Percentiles rank a stretch among this genome's conserved stretches.
Conservation (phyloP, 78 protist species). For the slime mould (Dictyostelium discoideum) region DNA sequence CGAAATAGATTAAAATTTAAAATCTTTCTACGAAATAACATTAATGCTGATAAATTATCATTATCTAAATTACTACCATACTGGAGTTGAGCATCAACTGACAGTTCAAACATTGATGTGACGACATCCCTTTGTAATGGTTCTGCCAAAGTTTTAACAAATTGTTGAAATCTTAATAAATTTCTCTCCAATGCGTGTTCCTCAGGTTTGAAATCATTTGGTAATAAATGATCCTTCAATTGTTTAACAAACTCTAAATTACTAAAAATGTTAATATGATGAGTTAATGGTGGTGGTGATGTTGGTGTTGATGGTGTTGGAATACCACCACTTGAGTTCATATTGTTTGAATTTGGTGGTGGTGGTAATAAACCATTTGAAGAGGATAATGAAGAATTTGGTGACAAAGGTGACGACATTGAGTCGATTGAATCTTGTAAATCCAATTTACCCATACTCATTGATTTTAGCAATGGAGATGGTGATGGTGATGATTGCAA, state of each 20-base stretch:
- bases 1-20: slow-evolving; percentile 36
- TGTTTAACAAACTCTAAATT: slow-evolving; percentile 30
- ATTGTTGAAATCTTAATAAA: not conserved
- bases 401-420: slow-evolving; percentile 1
- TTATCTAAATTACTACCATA: not conserved
- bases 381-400: not conserved
- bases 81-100: slow-evolving; percentile 9
- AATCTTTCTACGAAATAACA: slow-evolving; percentile 15
- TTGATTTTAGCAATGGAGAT: slow-evolving; percentile 7
- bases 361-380: not conserved
- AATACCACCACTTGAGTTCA: not conserved
- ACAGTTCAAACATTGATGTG: slow-evolving; percentile 5
- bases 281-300: slow-evolving; percentile 1
- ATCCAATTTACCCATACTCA: slow-evolving; percentile 26
- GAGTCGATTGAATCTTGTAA: slow-evolving; percentile 41
- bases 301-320: not conserved
- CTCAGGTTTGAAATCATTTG: not conserved
- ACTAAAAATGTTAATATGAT: not conserved
- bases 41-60: not conserved
- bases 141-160: slow-evolving; percentile 13
- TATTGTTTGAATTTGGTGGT: not conserved
- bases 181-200: not conserved
- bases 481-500: not conserved
- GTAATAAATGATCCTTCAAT: slow-evolving; percentile 36
- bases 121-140: not conserved